These are phyloP conservation scores for Discostella pseudostelligera DNA, from an alignment of 108 stramenopile genomes.

Conservation along the genomic window DNA sequence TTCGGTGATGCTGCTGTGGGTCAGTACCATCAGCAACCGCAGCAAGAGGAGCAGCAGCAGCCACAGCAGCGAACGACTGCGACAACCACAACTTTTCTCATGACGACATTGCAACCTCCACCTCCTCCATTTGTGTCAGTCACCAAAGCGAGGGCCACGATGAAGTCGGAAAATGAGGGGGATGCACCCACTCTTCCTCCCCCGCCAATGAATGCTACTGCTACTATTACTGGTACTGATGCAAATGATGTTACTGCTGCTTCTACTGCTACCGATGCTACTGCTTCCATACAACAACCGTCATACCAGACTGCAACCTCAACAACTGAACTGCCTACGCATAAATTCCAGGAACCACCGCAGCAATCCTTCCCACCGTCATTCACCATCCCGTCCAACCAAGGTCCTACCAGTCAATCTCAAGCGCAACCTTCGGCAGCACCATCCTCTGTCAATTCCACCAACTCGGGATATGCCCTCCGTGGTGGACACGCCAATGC, in stretches of 20 bases:
- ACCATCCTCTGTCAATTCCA: conserved; percentile 3
- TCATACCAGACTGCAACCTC: too few relatives aligned
- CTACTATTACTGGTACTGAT: too few relatives aligned
- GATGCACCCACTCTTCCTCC: too few relatives aligned
- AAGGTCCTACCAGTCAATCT: conserved; percentile 4
- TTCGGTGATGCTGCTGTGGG: too few relatives aligned
- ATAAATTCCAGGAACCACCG: not conserved
- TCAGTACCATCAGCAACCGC: not conserved
- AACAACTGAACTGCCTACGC: too few relatives aligned
- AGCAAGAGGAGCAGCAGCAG: conserved; percentile 5
- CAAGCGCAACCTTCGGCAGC: conserved; percentile 4
- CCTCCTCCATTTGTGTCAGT: not conserved
- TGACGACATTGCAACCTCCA: not conserved
- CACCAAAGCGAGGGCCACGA: too few relatives aligned
- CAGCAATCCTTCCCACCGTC: not conserved
- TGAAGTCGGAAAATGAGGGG: too few relatives aligned
- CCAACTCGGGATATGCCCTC: conserved; percentile 52
- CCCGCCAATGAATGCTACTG: too few relatives aligned
- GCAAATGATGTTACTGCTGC: too few relatives aligned
- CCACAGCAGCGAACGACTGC: conserved; percentile 11
- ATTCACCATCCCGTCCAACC: conserved; percentile 12
- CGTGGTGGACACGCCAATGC: conserved; percentile 40
- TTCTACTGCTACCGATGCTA: too few relatives aligned
- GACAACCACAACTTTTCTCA: not conserved
- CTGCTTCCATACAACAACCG: too few relatives aligned